Percentiles rank a stretch among this genome's conserved stretches.
These are phyloP conservation scores for Penicillium sclerotiorum DNA, from an alignment of 2,329 filamentous ascomycete species.

Conservation along the genomic window DNA sequence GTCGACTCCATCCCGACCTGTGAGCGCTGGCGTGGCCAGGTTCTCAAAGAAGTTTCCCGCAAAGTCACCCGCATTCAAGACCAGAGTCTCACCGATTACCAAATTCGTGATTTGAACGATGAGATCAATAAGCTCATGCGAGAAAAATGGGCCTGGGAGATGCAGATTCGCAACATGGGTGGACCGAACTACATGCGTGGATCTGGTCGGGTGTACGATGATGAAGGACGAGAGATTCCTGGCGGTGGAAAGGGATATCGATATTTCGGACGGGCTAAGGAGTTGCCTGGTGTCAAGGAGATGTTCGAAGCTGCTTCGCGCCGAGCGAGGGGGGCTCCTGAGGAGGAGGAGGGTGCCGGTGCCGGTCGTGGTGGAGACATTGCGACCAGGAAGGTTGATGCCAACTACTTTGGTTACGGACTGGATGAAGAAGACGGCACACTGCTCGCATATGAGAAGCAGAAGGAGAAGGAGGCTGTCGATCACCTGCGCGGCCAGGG, in stretches of 20 bases:
- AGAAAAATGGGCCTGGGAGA: conserved; percentile 99
- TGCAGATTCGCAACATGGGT: conserved; percentile 92
- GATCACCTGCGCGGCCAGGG: conserved; percentile 66
- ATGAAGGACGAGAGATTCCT: conserved; percentile 69
- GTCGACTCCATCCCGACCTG: conserved; percentile 81
- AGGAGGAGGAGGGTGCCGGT: conserved; percentile 69
- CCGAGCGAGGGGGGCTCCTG: conserved; percentile 64
- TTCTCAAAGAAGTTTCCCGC: conserved; percentile 93
- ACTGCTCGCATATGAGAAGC: conserved; percentile 76
- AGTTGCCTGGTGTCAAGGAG: conserved; percentile 94
- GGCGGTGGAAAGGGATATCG: conserved; percentile 84
- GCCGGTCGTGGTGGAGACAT: conserved; percentile 44
- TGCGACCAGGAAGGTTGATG: conserved; percentile 73
- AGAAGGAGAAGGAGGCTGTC: conserved; percentile 80
- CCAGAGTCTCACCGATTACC: conserved; percentile 85
- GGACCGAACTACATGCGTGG: conserved; percentile 94
- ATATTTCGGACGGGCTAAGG: conserved; percentile 88
- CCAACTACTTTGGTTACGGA: conserved; percentile 94
- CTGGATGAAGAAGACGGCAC: conserved; percentile 86
- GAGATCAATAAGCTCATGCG: conserved; percentile 99
- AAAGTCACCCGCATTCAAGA: conserved; percentile 98
- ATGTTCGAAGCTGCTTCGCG: conserved; percentile 79
- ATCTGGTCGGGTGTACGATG: conserved; percentile 70
- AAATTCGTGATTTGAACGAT: conserved; percentile 96
- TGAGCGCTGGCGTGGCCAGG: conserved; percentile 98